phyloP scores from a whole-genome alignment of 441 rosid genomes.

The Arabidopsis lyrata region DNA sequence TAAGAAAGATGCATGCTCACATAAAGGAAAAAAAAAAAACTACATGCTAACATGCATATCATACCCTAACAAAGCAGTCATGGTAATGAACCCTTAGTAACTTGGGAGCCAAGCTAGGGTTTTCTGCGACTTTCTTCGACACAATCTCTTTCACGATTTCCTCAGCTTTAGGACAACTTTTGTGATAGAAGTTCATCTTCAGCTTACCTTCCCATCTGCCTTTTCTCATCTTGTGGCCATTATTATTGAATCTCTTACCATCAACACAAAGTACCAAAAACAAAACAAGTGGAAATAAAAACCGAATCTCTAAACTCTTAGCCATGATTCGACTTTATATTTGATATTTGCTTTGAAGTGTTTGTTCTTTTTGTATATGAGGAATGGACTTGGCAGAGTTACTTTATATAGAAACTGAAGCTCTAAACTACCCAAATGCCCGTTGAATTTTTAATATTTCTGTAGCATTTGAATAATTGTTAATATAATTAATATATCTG shows the following conservation, averaged over 20 bases:
- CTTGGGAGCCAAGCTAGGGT: constrained; percentile 54
- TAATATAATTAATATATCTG: constrained; percentile 27
- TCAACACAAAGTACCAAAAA: constrained; percentile 33
- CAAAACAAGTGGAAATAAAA: constrained; percentile 26
- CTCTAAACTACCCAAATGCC: not conserved
- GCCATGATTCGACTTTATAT: constrained; percentile 15
- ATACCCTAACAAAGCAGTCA: constrained; percentile 69
- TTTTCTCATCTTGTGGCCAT: constrained; percentile 25
- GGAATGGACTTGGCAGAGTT: constrained; percentile 27
- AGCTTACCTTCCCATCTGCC: constrained; percentile 42
- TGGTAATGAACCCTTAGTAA: constrained; percentile 61
- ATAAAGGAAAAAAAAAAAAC: not conserved
- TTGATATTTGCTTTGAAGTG: constrained; percentile 11
- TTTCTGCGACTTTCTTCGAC: constrained; percentile 28
- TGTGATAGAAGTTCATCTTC: constrained; percentile 43
- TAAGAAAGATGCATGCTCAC: not conserved
- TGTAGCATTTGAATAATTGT: constrained; percentile 2
- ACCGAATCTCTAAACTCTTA: constrained; percentile 14
- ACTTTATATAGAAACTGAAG: constrained; percentile 34
- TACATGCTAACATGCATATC: too few species aligned
- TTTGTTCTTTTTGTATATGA: constrained; percentile 21
- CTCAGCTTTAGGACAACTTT: constrained; percentile 51
- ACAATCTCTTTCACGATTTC: constrained; percentile 45
- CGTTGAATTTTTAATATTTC: not conserved
- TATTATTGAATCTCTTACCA: constrained; percentile 18